Conservation (phyloP, 2,329 filamentous ascomycete genomes). For the Ramichloridium luteum region DNA sequence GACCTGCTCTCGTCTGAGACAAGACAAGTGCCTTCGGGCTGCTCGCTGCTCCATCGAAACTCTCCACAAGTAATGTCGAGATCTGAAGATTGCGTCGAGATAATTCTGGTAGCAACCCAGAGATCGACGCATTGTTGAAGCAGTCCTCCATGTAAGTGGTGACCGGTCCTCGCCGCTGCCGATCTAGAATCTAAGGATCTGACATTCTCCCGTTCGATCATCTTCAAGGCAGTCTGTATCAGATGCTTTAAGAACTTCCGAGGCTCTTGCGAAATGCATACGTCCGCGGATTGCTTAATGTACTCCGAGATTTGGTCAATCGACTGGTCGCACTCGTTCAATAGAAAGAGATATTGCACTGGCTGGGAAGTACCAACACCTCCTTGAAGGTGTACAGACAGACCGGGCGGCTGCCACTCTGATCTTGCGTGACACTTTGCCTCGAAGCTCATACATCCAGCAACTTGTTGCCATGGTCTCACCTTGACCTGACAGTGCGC, state of each 20-base stretch:
- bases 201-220: conserved; percentile 16
- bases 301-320: conserved; percentile 42
- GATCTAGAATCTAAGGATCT: too few species aligned
- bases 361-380: too few species aligned
- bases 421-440: too few species aligned
- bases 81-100: conserved; percentile 32
- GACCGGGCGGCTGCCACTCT: too few species aligned
- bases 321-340: conserved; percentile 32
- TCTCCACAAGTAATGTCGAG: too few species aligned
- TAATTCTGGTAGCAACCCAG: conserved; percentile 44
- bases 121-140: conserved; percentile 42
- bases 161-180: too few species aligned
- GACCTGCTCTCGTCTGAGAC: conserved; percentile 23
- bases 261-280: conserved; percentile 37
- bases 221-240: conserved; percentile 23
- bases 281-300: conserved; percentile 3
- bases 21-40: too few species aligned
- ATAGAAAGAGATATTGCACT: conserved; percentile 7
- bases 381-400: too few species aligned
- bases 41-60: too few species aligned
- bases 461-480: too few species aligned
- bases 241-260: conserved; percentile 42
- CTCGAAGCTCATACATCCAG: too few species aligned
- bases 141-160: conserved; percentile 30
- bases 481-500: too few species aligned